A percentile compares a stretch with the other conserved stretches of the same genome.
Evolutionary conservation across 768 basidiomycete genomes (phyloP).

Genomic region (Roridomyces roridus): DNA sequence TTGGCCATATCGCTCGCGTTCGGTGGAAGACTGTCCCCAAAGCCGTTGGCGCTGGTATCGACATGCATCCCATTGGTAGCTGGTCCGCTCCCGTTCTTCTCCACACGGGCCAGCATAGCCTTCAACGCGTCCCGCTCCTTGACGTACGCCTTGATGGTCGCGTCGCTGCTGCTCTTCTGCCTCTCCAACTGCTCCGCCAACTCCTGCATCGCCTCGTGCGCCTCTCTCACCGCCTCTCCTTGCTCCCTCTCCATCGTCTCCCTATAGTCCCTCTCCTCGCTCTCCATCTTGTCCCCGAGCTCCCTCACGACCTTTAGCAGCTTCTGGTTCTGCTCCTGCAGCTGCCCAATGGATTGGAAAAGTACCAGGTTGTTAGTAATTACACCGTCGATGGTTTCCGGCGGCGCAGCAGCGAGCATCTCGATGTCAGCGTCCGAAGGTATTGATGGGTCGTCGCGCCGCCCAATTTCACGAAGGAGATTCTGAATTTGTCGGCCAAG

Average conservation of each 20-base stretch:
- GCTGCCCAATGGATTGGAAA: conserved; percentile 76
- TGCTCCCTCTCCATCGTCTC: conserved; percentile 76
- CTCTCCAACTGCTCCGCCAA: conserved; percentile 80
- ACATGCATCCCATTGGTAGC: conserved; percentile 22
- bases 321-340: conserved; percentile 95
- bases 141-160: conserved; percentile 78
- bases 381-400: conserved; percentile 72
- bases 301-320: conserved; percentile 84
- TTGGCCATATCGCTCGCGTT: conserved; percentile 49
- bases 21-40: conserved; percentile 33
- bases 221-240: conserved; percentile 82
- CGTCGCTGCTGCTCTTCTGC: conserved; percentile 73
- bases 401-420: conserved; percentile 43
- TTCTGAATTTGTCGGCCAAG: conserved; percentile 84
- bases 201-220: conserved; percentile 84
- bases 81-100: conserved; percentile 35
- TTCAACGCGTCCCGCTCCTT: conserved; percentile 90
- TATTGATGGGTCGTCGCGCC: conserved; percentile 84
- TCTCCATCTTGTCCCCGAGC: conserved; percentile 85
- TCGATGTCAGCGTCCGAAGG: conserved; percentile 72
- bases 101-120: conserved; percentile 68
- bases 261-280: conserved; percentile 78
- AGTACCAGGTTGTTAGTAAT: conserved; percentile 90
- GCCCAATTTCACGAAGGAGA: conserved; percentile 78
- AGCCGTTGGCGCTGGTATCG: conserved; percentile 40